Evolutionary conservation across 352 stramenopile genomes (phyloP), one percentile per base, ranked within the genome.

Genomic region (Pythium aristosporum): DNA sequence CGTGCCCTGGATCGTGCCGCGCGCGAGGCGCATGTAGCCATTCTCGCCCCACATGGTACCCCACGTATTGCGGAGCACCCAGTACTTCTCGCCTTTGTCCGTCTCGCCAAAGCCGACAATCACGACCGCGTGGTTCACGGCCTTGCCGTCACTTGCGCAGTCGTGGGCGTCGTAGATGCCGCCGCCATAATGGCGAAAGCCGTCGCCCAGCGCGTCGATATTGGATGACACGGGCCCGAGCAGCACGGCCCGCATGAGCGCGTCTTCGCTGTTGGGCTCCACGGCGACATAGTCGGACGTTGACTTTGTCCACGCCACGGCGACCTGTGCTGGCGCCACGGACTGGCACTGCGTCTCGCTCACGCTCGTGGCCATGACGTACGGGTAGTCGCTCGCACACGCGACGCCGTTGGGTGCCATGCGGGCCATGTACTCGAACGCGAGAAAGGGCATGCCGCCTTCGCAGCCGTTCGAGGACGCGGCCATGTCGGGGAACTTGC

Each of bases 31-130:
- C 74, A 95, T 93, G 64, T 91, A 86, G 48, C 86, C 86, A 42
- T 85, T 73, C 57, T 93, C 84, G 55, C 86, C 87, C 89, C 88
- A 96, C 83, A 96, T 94, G 1, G 83, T 86, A 0, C 89, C 88
- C 89, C 89, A 97, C 12, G 83, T 95, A 69, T 97, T 97, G 21
- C 90, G 90, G 23, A 97, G 74, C 55, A 95, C 78, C 89, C 89
- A 97, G 72, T 92, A 97, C 63, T 91, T 75, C 2, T 91, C 72
- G 2, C 85, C 87, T 12, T 68, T 61, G 2, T 75, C 72, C 1
- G 80, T 94, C 58, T 93, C 75, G 44, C 85, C 89, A 60, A 90
- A 97, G 8, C 89, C 89, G 8, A 94, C 85, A 28, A 94, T 41
- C 46, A 96, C 86, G 18, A 97, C 87, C 5, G 89, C 89, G 61